Evolutionary conservation across 345 rosid genomes (phyloP).

Genomic region (Dimocarpus longan): DNA sequence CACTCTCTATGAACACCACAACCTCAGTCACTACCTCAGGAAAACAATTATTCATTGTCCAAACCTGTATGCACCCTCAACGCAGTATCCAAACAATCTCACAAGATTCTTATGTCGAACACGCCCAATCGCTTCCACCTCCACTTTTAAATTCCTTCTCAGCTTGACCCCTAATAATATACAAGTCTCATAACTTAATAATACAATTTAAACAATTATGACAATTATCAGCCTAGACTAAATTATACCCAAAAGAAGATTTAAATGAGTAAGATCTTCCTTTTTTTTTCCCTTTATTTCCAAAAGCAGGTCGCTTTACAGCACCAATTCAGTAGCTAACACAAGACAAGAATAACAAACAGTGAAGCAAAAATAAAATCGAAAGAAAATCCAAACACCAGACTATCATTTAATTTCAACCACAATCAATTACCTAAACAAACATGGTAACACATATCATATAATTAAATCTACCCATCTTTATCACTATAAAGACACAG

Average conservation of each 20-base stretch:
- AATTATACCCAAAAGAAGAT: background rate
- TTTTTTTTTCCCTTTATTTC: background rate
- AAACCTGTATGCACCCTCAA: slow-evolving; percentile 95
- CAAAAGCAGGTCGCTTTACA: background rate
- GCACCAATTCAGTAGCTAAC: too few relatives aligned
- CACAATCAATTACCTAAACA: background rate
- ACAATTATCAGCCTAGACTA: slow-evolving; percentile 10
- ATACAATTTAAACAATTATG: background rate
- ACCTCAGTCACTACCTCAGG: background rate
- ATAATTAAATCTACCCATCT: background rate
- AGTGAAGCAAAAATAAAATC: background rate
- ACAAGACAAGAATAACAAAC: too few relatives aligned
- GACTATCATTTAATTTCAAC: background rate
- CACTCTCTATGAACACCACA: slow-evolving; percentile 7
- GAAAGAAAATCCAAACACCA: background rate
- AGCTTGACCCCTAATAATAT: slow-evolving; percentile 81
- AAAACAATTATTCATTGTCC: background rate
- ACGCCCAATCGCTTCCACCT: slow-evolving; percentile 92
- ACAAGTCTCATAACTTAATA: slow-evolving; percentile 14
- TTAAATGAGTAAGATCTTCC: background rate
- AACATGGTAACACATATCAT: background rate
- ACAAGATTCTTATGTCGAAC: slow-evolving; percentile 95
- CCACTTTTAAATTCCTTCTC: slow-evolving; percentile 96
- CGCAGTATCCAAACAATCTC: slow-evolving; percentile 86
- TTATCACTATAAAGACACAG: background rate